Base-by-base conservation (phyloP, 164 flowering plant species). In the Vitis rotundifolia region DNA sequence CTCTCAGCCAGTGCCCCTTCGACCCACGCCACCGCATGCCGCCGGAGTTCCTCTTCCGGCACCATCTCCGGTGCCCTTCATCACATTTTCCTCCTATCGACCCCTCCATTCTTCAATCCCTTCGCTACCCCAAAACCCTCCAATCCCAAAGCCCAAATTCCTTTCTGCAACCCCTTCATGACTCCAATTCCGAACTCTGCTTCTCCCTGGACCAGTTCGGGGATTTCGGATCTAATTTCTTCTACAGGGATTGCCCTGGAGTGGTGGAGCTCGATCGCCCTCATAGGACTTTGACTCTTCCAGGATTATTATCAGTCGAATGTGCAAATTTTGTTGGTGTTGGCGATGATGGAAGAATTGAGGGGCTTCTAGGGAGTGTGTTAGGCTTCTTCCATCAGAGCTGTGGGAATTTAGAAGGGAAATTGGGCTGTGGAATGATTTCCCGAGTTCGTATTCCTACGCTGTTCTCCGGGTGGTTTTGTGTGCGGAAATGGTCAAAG, bases 191-290 rank as follows among this genome's bases (percentile, higher is more conserved):
- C 5, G 91, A 86, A 2, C 76, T 89, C 31, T 84, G 81, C 70
- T 71, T 92, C 48, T 81, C 91, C 12, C 74, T 92, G 0, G 91
- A 87, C 29, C 85, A 74, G 11, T 87, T 77, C 54, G 71, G 66
- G 0, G 85, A 80, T 72, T 76, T 76, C 22, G 75, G 76, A 3
- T 70, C 77, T 15, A 84, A 75, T 71, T 91, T 88, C 80, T 91
- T 86, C 73, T 91, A 93, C 69, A 67, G 60, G 2, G 88, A 85
- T 47, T 95, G 98, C 62, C 95, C 97, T 0, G 91, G 88, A 18
- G 92, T 86, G 14, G 97, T 93, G 63, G 71, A 67, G 53, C 37
- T 62, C 7, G 79, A 77, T 65, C 51, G 15, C 18, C 16, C 56
- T 8, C 75, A 62, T 29, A 85, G 71, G 22, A 77, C 76, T 8